Percentiles rank a stretch among this genome's conserved stretches.
Conservation (phyloP, 2,329 filamentous ascomycete species). For the Zasmidium angulare region DNA sequence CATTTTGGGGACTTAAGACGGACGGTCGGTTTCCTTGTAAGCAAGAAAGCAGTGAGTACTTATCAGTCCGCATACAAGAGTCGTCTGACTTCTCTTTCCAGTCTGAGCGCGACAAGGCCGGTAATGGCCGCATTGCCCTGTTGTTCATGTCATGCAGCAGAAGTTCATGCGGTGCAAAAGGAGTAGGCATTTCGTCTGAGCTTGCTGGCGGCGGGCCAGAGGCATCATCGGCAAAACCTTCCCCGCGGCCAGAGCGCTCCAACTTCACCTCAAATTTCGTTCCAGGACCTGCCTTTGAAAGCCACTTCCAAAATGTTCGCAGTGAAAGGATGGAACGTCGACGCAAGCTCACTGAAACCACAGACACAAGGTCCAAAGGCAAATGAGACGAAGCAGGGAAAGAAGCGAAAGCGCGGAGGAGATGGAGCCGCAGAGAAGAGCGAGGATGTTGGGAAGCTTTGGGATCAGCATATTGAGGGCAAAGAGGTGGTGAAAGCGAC, state of each 20-base stretch:
- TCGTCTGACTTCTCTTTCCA: too few species aligned
- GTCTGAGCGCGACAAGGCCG: too few species aligned
- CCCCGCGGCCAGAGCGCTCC: not conserved
- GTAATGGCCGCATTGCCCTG: too few species aligned
- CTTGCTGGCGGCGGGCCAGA: not conserved
- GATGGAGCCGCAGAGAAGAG: slow-evolving; percentile 54
- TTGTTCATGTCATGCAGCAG: not conserved
- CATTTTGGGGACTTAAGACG: too few species aligned
- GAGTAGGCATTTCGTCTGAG: not conserved
- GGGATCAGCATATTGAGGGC: slow-evolving; percentile 75
- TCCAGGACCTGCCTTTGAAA: not conserved
- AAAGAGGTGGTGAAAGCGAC: slow-evolving; percentile 42
- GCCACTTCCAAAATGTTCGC: slow-evolving; percentile 71
- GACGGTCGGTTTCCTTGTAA: too few species aligned
- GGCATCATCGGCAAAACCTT: not conserved
- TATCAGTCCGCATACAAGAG: too few species aligned
- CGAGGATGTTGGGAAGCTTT: slow-evolving; percentile 69
- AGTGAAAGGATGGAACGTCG: slow-evolving; percentile 87
- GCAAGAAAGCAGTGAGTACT: too few species aligned
- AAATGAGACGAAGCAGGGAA: slow-evolving; percentile 49
- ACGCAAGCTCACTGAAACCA: slow-evolving; percentile 67
- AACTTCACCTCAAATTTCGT: not conserved
- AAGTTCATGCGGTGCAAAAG: not conserved
- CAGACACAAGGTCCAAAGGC: slow-evolving; percentile 64
- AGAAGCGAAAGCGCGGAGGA: slow-evolving; percentile 35